Evolutionary conservation across 805 yeast species (phyloP).

Genomic region (Kluyveromyces nonfermentans): DNA sequence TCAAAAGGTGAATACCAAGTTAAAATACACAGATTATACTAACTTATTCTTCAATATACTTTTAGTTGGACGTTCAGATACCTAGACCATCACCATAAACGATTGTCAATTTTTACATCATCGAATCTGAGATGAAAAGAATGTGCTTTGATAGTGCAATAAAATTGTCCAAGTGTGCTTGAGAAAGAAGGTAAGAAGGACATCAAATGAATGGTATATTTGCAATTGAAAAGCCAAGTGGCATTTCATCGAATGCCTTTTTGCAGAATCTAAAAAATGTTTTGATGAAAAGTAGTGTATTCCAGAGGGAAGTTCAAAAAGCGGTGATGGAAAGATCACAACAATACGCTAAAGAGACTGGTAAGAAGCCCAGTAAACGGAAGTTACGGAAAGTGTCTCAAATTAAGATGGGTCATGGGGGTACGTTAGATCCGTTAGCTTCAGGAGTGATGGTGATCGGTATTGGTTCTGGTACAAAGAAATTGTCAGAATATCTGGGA

Average conservation of each 20-base stretch:
- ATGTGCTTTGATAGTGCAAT: neutral
- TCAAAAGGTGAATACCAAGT: neutral
- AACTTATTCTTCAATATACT: neutral
- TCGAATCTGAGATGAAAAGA: neutral
- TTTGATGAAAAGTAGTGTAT: slow-evolving; percentile 51
- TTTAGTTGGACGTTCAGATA: slow-evolving; percentile 12
- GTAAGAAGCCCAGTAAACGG: slow-evolving; percentile 41
- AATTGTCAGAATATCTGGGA: slow-evolving; percentile 58
- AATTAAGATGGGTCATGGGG: slow-evolving; percentile 96
- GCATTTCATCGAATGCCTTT: slow-evolving; percentile 70
- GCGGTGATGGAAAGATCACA: slow-evolving; percentile 40
- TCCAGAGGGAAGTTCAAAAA: slow-evolving; percentile 43
- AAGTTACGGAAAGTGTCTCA: slow-evolving; percentile 42
- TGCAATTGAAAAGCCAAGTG: slow-evolving; percentile 85
- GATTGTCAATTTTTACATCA: slow-evolving; percentile 4
- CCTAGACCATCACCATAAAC: slow-evolving; percentile 9
- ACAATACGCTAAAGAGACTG: slow-evolving; percentile 30
- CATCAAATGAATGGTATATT: slow-evolving; percentile 76
- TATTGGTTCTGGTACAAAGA: slow-evolving; percentile 85
- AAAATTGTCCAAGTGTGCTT: neutral
- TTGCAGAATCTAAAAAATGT: slow-evolving; percentile 54
- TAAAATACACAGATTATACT: neutral
- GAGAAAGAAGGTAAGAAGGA: neutral
- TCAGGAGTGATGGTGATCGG: slow-evolving; percentile 92
- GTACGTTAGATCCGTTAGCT: slow-evolving; percentile 92